Conservation (phyloP, 805 yeast genomes). For the Candida oleophila region DNA sequence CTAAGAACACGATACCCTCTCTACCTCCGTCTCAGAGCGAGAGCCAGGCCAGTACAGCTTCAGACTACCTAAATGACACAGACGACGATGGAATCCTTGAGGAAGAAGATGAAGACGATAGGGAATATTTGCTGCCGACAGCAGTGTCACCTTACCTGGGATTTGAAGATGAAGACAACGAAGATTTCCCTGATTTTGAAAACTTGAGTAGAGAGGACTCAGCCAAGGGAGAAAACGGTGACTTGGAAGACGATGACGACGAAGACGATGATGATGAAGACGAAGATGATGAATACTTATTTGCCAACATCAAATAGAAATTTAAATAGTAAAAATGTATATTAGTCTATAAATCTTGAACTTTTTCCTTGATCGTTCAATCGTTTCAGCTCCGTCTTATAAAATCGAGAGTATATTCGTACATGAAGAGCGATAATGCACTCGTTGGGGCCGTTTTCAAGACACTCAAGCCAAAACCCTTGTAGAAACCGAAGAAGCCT, state of each 20-base stretch:
- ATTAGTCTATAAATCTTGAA: neutral
- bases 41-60: slow-evolving; percentile 10
- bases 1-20: slow-evolving; percentile 16
- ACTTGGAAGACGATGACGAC: slow-evolving; percentile 8
- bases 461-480: slow-evolving; percentile 70
- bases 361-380: neutral
- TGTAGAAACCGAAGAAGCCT: slow-evolving; percentile 69
- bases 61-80: slow-evolving; percentile 13
- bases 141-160: slow-evolving; percentile 33
- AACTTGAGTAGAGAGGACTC: slow-evolving; percentile 15
- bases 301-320: slow-evolving; percentile 12
- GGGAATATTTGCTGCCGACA: slow-evolving; percentile 42
- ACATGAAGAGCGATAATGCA: slow-evolving; percentile 66
- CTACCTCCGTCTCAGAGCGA: slow-evolving; percentile 9
- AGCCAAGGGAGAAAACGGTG: slow-evolving; percentile 4
- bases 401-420: slow-evolving; percentile 41
- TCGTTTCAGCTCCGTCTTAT: neutral
- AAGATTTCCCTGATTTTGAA: slow-evolving; percentile 24
- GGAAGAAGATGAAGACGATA: slow-evolving; percentile 26
- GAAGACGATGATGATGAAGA: slow-evolving; percentile 16
- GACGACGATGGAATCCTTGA: slow-evolving; percentile 10
- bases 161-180: slow-evolving; percentile 18
- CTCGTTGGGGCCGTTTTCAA: slow-evolving; percentile 79
- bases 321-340: neutral
- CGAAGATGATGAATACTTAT: slow-evolving; percentile 33